Evolutionary conservation across 177 flowering plant species (phyloP).

Genomic region (Vitis hybrid): DNA sequence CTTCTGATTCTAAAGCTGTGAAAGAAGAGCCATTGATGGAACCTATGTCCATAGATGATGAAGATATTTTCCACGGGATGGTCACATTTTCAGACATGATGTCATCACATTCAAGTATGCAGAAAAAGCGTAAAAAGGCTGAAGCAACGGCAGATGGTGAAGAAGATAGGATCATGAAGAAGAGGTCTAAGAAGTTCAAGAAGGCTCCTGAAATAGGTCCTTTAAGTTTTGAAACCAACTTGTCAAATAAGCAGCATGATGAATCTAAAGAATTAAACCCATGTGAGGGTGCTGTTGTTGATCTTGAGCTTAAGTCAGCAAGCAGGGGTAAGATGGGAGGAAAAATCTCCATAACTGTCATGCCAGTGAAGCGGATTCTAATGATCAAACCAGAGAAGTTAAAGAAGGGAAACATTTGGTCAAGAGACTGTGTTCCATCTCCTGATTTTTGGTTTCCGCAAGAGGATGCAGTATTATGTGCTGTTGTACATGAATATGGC

Average conservation of each 20-base stretch:
- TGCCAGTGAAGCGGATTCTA: constrained; percentile 83
- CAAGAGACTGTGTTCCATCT: constrained; percentile 64
- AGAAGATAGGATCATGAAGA: constrained; percentile 46
- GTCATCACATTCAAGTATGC: constrained; percentile 35
- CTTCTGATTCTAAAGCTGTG: constrained; percentile 44
- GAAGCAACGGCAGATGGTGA: constrained; percentile 31
- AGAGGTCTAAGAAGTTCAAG: constrained; percentile 67
- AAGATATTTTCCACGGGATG: constrained; percentile 27
- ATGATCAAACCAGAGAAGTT: constrained; percentile 83
- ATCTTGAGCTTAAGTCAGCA: constrained; percentile 56
- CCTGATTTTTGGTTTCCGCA: constrained; percentile 87
- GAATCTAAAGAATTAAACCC: constrained; percentile 40
- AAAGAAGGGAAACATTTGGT: constrained; percentile 84
- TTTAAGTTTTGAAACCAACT: constrained; percentile 20
- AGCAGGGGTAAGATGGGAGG: constrained; percentile 71
- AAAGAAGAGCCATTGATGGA: constrained; percentile 47
- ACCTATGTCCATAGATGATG: constrained; percentile 56
- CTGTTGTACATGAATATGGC: constrained; percentile 91
- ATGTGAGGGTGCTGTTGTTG: constrained; percentile 35
- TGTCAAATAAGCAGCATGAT: constrained; percentile 32
- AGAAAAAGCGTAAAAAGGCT: constrained; percentile 64
- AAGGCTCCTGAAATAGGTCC: constrained; percentile 35
- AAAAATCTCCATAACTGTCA: constrained; percentile 68
- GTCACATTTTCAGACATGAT: constrained; percentile 26
- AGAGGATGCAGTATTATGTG: constrained; percentile 95